These are phyloP conservation scores for Linnemannia elongata DNA, from an alignment of 192 early-diverging fungal genomes.

Conservation along the genomic window DNA sequence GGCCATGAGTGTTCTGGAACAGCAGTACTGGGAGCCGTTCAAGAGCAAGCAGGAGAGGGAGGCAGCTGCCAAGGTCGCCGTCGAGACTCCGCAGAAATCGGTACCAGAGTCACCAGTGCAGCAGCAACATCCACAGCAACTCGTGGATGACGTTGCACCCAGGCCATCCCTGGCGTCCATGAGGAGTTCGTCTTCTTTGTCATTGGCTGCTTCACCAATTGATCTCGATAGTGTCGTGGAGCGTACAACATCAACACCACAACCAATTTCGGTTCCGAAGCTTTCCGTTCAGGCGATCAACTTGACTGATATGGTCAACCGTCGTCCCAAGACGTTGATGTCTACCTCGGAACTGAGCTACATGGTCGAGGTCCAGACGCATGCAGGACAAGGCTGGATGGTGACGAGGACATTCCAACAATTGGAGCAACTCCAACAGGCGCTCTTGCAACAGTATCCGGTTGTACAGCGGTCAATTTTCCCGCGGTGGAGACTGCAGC, in stretches of 20 bases:
- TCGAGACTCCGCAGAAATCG: neutral
- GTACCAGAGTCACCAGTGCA: neutral
- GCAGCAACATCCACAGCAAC: neutral
- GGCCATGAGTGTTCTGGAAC: slow-evolving; percentile 30
- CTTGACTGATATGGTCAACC: slow-evolving; percentile 44
- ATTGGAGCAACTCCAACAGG: slow-evolving; percentile 39
- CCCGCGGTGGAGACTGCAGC: slow-evolving; percentile 52
- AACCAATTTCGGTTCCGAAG: neutral
- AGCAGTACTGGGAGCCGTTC: slow-evolving; percentile 48
- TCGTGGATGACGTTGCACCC: neutral
- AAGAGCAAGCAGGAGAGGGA: slow-evolving; percentile 34
- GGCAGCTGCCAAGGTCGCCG: neutral
- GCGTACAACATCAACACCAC: neutral
- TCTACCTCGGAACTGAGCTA: slow-evolving; percentile 40
- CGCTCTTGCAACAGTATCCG: slow-evolving; percentile 38
- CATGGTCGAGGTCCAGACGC: slow-evolving; percentile 46
- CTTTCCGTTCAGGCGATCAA: slow-evolving; percentile 15
- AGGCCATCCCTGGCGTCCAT: neutral
- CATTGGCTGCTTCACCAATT: neutral
- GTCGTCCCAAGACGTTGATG: slow-evolving; percentile 48
- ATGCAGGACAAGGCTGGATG: slow-evolving; percentile 50
- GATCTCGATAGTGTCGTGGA: neutral
- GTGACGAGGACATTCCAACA: slow-evolving; percentile 50
- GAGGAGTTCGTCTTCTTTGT: neutral
- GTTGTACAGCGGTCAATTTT: slow-evolving; percentile 41